A percentile compares a stretch with the other conserved stretches of the same genome.
Conservation (phyloP, 2,329 filamentous ascomycete species). For the Colletotrichum musae region DNA sequence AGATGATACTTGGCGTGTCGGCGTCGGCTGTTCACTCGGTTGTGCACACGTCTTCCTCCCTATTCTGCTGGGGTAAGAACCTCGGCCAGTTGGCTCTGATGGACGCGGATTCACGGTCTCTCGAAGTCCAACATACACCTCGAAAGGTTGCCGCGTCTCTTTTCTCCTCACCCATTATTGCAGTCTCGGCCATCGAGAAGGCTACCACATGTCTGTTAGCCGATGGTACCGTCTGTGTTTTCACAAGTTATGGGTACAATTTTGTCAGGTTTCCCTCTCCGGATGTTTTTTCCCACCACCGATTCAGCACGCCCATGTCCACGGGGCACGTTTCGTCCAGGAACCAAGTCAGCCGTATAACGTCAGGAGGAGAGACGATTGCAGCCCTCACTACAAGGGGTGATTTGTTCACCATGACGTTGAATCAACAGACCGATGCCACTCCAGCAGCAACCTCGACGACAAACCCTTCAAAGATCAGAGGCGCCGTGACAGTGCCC, state of each 20-base stretch:
- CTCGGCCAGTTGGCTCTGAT: conserved; percentile 93
- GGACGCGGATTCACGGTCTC: conserved; percentile 92
- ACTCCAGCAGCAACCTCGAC: conserved; percentile 78
- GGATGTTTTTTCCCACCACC: conserved; percentile 79
- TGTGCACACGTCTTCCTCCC: conserved; percentile 82
- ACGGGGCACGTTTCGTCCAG: conserved; percentile 75
- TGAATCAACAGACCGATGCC: conserved; percentile 77
- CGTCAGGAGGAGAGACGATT: conserved; percentile 91
- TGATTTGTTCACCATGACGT: conserved; percentile 87
- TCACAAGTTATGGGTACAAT: conserved; percentile 97
- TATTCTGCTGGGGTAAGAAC: conserved; percentile 97
- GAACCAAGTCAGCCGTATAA: conserved; percentile 82
- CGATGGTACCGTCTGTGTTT: conserved; percentile 91
- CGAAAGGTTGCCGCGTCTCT: conserved; percentile 91
- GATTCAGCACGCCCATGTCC: conserved; percentile 76
- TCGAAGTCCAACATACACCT: conserved; percentile 86
- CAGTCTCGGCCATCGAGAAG: conserved; percentile 89
- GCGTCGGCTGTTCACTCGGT: conserved; percentile 94
- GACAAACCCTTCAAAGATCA: conserved; percentile 93
- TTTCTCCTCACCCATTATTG: conserved; percentile 79
- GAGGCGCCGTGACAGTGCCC: conserved; percentile 82
- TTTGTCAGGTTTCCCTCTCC: conserved; percentile 84
- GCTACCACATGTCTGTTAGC: conserved; percentile 89
- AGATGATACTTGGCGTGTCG: conserved; percentile 83
- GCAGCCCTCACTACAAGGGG: conserved; percentile 88